A percentile compares a stretch with the other conserved stretches of the same genome.
phyloP scores from a whole-genome alignment of 257 asterid species.

The Nemophila menziesii region DNA sequence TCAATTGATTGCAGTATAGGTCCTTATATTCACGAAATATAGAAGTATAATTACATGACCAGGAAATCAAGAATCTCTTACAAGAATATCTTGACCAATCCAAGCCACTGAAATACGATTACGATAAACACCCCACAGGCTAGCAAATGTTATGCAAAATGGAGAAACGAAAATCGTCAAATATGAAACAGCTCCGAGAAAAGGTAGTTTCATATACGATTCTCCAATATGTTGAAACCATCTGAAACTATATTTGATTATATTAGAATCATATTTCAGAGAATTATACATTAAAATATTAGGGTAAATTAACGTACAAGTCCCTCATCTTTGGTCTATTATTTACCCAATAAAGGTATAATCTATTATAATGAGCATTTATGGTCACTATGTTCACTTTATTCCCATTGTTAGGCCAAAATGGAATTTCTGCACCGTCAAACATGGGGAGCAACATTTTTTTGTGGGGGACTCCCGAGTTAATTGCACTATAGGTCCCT shows the following conservation, averaged over 20 bases:
- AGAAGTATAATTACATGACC: neutral
- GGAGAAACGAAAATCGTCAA: slow-evolving; percentile 81
- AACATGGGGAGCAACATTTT: no score
- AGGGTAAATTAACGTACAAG: neutral
- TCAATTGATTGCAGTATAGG: no score
- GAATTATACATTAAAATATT: no score
- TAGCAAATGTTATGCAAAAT: slow-evolving; percentile 81
- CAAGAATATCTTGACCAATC: slow-evolving; percentile 99
- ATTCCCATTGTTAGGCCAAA: no score
- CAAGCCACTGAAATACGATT: slow-evolving; percentile 69
- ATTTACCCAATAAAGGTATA: neutral
- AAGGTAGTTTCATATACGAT: slow-evolving; percentile 61
- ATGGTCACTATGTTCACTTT: no score
- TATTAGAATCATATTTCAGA: slow-evolving; percentile 21
- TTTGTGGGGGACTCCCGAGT: no score
- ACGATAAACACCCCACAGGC: slow-evolving; percentile 81
- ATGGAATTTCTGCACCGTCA: no score
- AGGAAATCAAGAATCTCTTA: slow-evolving; percentile 24
- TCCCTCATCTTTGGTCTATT: neutral
- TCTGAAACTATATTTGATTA: slow-evolving; percentile 65
- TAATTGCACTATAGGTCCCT: no score
- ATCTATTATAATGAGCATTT: no score
- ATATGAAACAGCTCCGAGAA: slow-evolving; percentile 74
- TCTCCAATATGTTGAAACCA: slow-evolving; percentile 64
- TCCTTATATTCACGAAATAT: no score